Evolutionary conservation across 2,329 filamentous ascomycete genomes (phyloP).

Genomic region (Botrytis fabae): DNA sequence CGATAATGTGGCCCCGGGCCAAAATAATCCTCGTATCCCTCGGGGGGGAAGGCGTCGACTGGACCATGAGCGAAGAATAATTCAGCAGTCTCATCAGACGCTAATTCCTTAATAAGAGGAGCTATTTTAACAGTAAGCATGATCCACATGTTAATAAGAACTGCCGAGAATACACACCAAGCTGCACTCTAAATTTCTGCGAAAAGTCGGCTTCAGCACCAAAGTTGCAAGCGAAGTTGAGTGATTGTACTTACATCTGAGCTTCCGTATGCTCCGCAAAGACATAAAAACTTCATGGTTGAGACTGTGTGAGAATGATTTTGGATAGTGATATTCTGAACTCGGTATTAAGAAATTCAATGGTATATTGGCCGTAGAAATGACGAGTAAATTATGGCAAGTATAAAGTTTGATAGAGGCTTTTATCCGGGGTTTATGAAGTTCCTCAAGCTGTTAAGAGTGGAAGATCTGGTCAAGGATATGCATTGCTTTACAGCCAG

Average conservation of each 20-base stretch:
- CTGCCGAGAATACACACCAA: slow-evolving; percentile 43
- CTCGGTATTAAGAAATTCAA: background rate
- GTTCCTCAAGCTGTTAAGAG: background rate
- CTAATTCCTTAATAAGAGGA: slow-evolving; percentile 51
- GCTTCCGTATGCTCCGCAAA: slow-evolving; percentile 59
- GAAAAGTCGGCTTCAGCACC: slow-evolving; percentile 24
- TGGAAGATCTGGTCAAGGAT: background rate
- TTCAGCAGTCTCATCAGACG: slow-evolving; percentile 47
- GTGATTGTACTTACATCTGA: slow-evolving; percentile 47
- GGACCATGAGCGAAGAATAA: slow-evolving; percentile 56
- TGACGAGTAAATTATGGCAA: background rate
- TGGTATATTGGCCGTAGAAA: background rate
- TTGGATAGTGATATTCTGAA: background rate
- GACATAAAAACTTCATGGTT: slow-evolving; percentile 56
- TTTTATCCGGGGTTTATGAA: slow-evolving; percentile 4
- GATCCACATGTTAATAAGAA: slow-evolving; percentile 2
- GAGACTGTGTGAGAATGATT: background rate
- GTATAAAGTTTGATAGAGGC: background rate
- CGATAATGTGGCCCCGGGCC: slow-evolving; percentile 56
- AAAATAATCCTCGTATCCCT: slow-evolving; percentile 58
- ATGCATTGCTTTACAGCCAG: background rate
- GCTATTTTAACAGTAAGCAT: slow-evolving; percentile 40
- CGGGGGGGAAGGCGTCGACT: slow-evolving; percentile 51
- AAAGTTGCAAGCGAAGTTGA: slow-evolving; percentile 24
- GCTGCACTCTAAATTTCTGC: slow-evolving; percentile 58